These are phyloP conservation scores for Stachybotrys echinatus DNA, from an alignment of 2,329 filamentous ascomycete species.

Conservation along the genomic window DNA sequence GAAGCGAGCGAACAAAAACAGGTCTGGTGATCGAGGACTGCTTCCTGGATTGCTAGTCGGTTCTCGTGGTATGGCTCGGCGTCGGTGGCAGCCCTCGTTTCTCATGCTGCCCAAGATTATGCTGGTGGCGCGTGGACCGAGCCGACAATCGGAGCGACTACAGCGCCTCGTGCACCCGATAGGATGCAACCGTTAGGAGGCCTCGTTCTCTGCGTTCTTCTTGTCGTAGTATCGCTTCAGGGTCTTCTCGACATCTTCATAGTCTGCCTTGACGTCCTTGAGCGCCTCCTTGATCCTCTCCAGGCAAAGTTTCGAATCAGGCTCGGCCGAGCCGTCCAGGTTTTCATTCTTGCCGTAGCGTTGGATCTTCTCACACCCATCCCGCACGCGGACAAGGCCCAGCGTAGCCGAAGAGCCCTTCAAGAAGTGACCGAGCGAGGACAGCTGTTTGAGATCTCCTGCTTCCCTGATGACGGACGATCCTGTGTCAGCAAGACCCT, in stretches of 20 bases:
- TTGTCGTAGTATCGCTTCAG: conserved; percentile 61
- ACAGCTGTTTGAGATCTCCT: conserved; percentile 68
- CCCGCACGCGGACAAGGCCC: conserved; percentile 83
- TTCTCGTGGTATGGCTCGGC: not conserved
- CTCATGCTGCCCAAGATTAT: conserved; percentile 17
- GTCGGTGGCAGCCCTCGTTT: conserved; percentile 24
- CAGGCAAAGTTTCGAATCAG: conserved; percentile 63
- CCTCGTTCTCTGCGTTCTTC: conserved; percentile 13
- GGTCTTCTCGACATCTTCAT: conserved; percentile 63
- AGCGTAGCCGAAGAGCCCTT: conserved; percentile 96
- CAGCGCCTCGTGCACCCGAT: not conserved
- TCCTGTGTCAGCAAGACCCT: not conserved
- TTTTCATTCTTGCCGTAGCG: conserved; percentile 82
- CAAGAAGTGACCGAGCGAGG: conserved; percentile 85
- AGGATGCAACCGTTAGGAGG: conserved; percentile 7
- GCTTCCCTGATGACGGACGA: conserved; percentile 44
- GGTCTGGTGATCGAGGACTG: not conserved
- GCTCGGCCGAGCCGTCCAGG: conserved; percentile 63
- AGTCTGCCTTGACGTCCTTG: conserved; percentile 68
- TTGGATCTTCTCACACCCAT: conserved; percentile 95
- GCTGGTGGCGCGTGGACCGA: not conserved
- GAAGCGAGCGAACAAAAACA: not conserved
- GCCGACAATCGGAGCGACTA: conserved; percentile 8
- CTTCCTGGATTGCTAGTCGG: not conserved
- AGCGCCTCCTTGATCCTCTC: conserved; percentile 66